Evolutionary conservation across 257 asterid species (phyloP).

Genomic region (Ocimum tenuiflorum): DNA sequence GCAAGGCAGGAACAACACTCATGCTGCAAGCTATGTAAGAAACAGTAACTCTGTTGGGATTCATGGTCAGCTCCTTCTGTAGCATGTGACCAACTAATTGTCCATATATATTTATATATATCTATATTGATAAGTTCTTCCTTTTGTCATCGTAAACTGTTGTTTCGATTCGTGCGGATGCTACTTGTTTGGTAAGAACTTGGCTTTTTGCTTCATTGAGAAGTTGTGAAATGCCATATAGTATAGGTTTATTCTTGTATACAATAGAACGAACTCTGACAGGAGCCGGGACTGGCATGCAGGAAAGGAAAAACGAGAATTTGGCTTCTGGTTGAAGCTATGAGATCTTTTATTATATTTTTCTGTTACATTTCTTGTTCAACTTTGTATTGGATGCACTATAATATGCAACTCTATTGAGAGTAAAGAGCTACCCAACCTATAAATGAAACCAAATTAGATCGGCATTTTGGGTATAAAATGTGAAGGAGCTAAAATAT

Average conservation of each 20-base stretch:
- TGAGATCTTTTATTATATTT: no score
- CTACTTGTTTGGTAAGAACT: not conserved
- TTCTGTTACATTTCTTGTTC: no score
- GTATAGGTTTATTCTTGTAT: not conserved
- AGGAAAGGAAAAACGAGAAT: no score
- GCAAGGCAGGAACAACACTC: not conserved
- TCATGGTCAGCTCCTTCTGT: constrained; percentile 24
- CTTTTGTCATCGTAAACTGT: not conserved
- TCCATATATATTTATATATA: constrained; percentile 13
- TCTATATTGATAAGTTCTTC: not conserved
- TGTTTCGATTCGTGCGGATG: constrained; percentile 8
- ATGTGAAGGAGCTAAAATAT: no score
- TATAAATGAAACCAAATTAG: no score
- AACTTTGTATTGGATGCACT: no score
- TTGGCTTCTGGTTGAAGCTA: no score
- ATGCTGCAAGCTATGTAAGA: constrained; percentile 12
- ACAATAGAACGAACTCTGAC: no score
- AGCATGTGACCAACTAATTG: constrained; percentile 29
- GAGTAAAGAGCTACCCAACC: no score
- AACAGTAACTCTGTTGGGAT: constrained; percentile 16
- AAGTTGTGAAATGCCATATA: not conserved
- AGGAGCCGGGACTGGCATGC: no score
- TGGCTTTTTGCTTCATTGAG: not conserved
- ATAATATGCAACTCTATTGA: no score
- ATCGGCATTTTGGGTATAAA: no score